Percentiles rank a stretch among this genome's conserved stretches.
phyloP scores from a whole-genome alignment of 768 basidiomycete species.

The Dendrothele bispora region DNA sequence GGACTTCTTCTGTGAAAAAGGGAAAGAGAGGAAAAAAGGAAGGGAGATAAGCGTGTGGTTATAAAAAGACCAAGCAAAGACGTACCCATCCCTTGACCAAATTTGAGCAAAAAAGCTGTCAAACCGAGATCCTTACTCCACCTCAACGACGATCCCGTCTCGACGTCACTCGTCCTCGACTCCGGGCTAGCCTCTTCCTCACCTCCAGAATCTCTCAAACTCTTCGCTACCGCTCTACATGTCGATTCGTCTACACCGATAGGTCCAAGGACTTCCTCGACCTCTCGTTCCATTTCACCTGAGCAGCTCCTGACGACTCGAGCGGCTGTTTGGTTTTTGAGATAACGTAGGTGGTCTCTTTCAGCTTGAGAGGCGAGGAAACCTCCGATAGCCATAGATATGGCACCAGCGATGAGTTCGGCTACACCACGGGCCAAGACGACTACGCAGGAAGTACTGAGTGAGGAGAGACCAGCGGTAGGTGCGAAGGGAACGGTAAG shows the following conservation, averaged over 20 bases:
- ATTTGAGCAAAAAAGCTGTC: conserved; percentile 92
- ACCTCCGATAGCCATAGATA: conserved; percentile 98
- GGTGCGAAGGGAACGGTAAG: conserved; percentile 91
- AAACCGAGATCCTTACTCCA: conserved; percentile 84
- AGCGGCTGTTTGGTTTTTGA: conserved; percentile 67
- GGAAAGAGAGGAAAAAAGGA: background rate
- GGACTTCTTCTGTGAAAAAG: conserved; percentile 73
- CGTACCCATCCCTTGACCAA: conserved; percentile 89
- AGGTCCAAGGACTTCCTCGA: conserved; percentile 82
- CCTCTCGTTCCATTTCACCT: conserved; percentile 96
- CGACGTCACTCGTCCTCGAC: conserved; percentile 40
- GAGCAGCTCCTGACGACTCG: conserved; percentile 88
- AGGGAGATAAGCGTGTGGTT: no score
- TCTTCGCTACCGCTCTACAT: conserved; percentile 75
- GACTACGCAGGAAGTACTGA: conserved; percentile 89
- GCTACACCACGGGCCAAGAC: conserved; percentile 93
- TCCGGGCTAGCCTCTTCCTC: conserved; percentile 17
- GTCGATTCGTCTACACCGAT: conserved; percentile 86
- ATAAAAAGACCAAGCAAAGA: no score
- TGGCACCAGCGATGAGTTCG: conserved; percentile 94
- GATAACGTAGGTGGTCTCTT: conserved; percentile 90
- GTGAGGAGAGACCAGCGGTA: conserved; percentile 83
- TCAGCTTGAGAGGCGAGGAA: conserved; percentile 98
- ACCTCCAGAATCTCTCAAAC: conserved; percentile 67
- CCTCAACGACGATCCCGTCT: conserved; percentile 52